Conservation (phyloP, 106 monocot species). For the Allium cepa region DNA sequence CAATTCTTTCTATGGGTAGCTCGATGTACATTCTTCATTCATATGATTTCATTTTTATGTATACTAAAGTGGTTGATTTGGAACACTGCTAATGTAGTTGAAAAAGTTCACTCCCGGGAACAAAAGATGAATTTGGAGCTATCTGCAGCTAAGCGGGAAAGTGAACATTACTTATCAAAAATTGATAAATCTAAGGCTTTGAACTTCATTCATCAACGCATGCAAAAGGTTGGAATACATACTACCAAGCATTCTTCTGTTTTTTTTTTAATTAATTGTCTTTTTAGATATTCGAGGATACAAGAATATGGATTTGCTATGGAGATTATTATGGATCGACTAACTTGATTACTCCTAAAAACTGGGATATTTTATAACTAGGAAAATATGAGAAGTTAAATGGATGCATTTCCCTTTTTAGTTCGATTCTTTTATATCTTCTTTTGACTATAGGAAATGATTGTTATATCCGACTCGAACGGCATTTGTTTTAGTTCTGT, state of each 20-base stretch:
- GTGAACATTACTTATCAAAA: slow-evolving; percentile 89
- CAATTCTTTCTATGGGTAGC: too few species aligned
- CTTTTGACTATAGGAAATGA: too few species aligned
- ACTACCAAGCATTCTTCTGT: background rate
- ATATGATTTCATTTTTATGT: background rate
- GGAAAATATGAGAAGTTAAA: too few species aligned
- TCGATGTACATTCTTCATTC: too few species aligned
- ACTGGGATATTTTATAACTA: background rate
- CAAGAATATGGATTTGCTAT: background rate
- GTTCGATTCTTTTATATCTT: too few species aligned
- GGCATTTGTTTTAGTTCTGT: too few species aligned
- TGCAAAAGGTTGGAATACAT: slow-evolving; percentile 52
- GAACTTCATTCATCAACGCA: slow-evolving; percentile 58
- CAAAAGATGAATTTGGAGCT: slow-evolving; percentile 81
- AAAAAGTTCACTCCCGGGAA: slow-evolving; percentile 58
- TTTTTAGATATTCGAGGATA: background rate
- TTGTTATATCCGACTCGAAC: too few species aligned
- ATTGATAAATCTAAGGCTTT: slow-evolving; percentile 66
- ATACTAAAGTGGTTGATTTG: slow-evolving; percentile 1
- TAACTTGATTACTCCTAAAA: background rate
- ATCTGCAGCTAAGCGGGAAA: slow-evolving; percentile 92
- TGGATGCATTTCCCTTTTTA: too few species aligned
- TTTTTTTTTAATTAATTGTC: background rate
- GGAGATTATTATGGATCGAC: background rate
- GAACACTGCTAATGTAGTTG: slow-evolving; percentile 28